Conservation (phyloP, 352 stramenopile species). For the Phytopythium helicoides region DNA sequence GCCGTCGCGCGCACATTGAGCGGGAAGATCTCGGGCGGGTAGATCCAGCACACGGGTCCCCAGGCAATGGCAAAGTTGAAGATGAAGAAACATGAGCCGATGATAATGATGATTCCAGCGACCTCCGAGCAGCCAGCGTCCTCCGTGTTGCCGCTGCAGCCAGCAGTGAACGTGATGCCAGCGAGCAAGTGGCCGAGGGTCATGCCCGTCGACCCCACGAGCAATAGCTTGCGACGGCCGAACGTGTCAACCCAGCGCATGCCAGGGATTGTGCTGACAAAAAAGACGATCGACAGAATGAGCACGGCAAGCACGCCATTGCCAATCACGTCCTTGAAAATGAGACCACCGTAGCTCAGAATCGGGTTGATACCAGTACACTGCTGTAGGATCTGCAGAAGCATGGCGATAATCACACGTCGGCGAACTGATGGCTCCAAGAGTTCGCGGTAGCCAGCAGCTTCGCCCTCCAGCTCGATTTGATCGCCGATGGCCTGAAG, state of each 20-base stretch:
- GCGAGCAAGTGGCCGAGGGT: conserved; percentile 25
- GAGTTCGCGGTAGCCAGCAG: conserved; percentile 15
- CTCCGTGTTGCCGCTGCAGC: conserved; percentile 21
- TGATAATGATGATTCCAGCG: conserved; percentile 30
- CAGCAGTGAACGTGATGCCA: conserved; percentile 19
- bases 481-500: conserved; percentile 34
- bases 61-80: conserved; percentile 39
- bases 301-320: conserved; percentile 22
- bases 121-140: conserved; percentile 15
- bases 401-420: conserved; percentile 28
- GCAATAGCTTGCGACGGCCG: conserved; percentile 22
- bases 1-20: conserved; percentile 32
- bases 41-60: conserved; percentile 41
- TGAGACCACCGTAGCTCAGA: conserved; percentile 23
- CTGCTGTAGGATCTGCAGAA: conserved; percentile 27
- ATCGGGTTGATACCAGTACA: conserved; percentile 29
- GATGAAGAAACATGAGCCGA: conserved; percentile 28
- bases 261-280: conserved; percentile 23
- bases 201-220: conserved; percentile 27
- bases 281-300: conserved; percentile 28
- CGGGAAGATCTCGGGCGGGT: conserved; percentile 40
- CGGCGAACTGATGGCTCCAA: conserved; percentile 16
- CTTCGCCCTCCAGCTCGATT: conserved; percentile 17
- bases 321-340: conserved; percentile 28
- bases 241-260: conserved; percentile 33